Evolutionary conservation across 1,284 basidiomycete species (phyloP), one percentile per base, ranked within the genome.

Genomic region (Leccinum pallidistipes): DNA sequence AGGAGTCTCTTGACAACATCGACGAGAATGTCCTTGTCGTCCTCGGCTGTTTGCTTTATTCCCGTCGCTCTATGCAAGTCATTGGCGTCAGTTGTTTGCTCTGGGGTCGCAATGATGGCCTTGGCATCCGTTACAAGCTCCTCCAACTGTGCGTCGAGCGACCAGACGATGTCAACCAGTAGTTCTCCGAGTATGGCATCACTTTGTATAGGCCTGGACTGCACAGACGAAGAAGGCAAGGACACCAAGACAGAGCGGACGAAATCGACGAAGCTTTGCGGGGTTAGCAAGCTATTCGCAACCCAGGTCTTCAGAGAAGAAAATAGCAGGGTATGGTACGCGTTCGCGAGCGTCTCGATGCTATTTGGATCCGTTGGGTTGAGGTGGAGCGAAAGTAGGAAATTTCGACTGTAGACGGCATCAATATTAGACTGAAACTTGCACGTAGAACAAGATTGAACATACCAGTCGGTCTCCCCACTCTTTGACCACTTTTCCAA

Each of bases 91-190:
- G 61, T 18, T n/a, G 61, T 34, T 8, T 69, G 65, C 43, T 76
- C 66, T 10, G 64, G 27, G 29, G 61, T 58, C n/a, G 60, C 56
- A 31, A 73, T 54, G 54, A 62, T 49, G 40, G 53, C 51, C 62
- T 74, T 88, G 47, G 81, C 80, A 66, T 91, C 88, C 8, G 73
- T 72, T 51, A 88, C 65, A 47, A 86, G 71, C 67, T 93, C 91
- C 62, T 94, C 91, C 62, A 94, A 73, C 65, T 88, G 85, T 34
- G 83, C 79, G 72, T 94, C 91, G 56, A 91, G 72, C 27, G 89
- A 81, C 92, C 92, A 94, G 49, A 92, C 78, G 67, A 90, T 80
- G 69, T 94, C 92, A 18, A 94, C 81, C 4, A 94, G 76, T 50
- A 86, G 71, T 66, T 92, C 90, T 16, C 86, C 86, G 62, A 91